Evolutionary conservation across 1,139 yeast genomes (phyloP).

Genomic region (Pichia sp.): DNA sequence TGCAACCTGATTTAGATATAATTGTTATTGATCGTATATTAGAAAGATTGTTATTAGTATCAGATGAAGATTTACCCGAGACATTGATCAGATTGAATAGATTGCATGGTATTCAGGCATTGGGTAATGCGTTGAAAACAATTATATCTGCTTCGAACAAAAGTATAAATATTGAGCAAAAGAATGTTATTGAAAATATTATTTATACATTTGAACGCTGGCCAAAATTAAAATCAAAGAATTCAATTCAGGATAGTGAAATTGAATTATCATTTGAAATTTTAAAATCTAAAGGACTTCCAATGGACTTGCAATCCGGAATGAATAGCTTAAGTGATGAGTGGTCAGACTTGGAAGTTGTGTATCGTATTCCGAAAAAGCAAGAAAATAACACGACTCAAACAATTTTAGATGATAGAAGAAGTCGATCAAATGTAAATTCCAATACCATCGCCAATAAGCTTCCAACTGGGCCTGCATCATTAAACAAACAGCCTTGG

Average conservation of each 20-base stretch:
- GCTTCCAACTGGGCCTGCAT: constrained; percentile 16
- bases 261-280: constrained; percentile 55
- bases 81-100: constrained; percentile 59
- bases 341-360: constrained; percentile 77
- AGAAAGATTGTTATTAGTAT: constrained; percentile 44
- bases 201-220: constrained; percentile 57
- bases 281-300: constrained; percentile 25
- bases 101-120: constrained; percentile 83
- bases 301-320: constrained; percentile 31
- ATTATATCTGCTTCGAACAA: constrained; percentile 23
- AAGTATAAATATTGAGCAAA: constrained; percentile 27
- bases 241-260: constrained; percentile 73
- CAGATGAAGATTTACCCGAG: constrained; percentile 47
- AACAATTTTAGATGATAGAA: constrained; percentile 30
- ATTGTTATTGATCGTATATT: constrained; percentile 61
- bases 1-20: constrained; percentile 66
- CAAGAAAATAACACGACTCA: constrained; percentile 10
- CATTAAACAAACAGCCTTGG: constrained; percentile 15
- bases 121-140: constrained; percentile 53
- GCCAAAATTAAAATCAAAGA: constrained; percentile 71
- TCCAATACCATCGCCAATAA: constrained; percentile 4
- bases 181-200: constrained; percentile 38
- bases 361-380: constrained; percentile 70
- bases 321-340: constrained; percentile 47
- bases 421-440: constrained; percentile 25